phyloP scores from a whole-genome alignment of 805 yeast genomes.

The Cyberlindnera galapagoensis region DNA sequence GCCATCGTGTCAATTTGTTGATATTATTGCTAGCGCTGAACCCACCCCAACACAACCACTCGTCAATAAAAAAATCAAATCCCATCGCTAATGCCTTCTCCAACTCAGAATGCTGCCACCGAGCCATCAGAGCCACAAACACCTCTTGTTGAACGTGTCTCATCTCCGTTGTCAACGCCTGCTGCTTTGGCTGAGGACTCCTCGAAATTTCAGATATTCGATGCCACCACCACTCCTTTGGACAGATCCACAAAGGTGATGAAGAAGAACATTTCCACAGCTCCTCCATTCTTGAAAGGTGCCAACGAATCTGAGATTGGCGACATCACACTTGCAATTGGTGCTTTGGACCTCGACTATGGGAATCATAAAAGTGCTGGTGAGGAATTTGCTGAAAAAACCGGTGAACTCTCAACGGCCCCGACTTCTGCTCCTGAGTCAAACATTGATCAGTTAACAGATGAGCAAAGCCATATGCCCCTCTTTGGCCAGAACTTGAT shows the following conservation, averaged over 20 bases:
- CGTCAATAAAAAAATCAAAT: too few relatives aligned
- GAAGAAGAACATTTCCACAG: conserved; percentile 16
- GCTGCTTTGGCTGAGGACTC: conserved; percentile 6
- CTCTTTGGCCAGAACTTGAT: conserved; percentile 13
- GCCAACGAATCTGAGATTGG: conserved; percentile 17
- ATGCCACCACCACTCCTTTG: conserved; percentile 17
- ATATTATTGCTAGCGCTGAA: too few relatives aligned
- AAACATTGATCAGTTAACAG: neutral
- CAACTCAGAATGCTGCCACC: conserved; percentile 2
- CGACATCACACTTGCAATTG: conserved; percentile 21
- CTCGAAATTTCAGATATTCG: conserved; percentile 19
- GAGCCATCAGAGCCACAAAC: conserved; percentile 14
- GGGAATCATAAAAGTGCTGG: conserved; percentile 6
- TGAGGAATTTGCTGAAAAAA: conserved; percentile 6
- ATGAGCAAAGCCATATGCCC: conserved; percentile 5
- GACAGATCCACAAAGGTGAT: conserved; percentile 19
- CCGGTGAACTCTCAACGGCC: neutral
- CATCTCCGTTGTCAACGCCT: conserved; percentile 16
- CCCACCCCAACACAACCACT: too few relatives aligned
- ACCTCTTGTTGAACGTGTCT: conserved; percentile 12
- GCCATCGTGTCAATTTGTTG: too few relatives aligned
- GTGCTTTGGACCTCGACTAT: conserved; percentile 23
- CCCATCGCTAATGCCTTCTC: too few relatives aligned
- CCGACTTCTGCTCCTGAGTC: neutral
- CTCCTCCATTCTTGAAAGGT: conserved; percentile 22